Evolutionary conservation across 2,329 filamentous ascomycete genomes (phyloP).

Genomic region (Stagonosporopsis rhizophila): DNA sequence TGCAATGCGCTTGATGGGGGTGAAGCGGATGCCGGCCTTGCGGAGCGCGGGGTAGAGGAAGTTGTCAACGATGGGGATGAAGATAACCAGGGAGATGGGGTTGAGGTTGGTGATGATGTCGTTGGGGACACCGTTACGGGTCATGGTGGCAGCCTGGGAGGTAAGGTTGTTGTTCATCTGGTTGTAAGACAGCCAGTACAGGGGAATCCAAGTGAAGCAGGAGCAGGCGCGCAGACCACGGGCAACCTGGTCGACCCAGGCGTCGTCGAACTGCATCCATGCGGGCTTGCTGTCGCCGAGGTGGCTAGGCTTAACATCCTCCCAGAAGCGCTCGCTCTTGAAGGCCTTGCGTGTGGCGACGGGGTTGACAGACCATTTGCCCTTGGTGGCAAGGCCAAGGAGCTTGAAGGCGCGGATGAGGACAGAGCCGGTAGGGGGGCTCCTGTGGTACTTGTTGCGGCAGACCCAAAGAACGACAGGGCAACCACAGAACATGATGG

Average conservation of each 20-base stretch:
- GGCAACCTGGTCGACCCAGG: conserved; percentile 71
- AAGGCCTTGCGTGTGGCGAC: conserved; percentile 66
- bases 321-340: conserved; percentile 68
- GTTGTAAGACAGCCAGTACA: conserved; percentile 58
- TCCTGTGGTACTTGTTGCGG: conserved; percentile 67
- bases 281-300: conserved; percentile 64
- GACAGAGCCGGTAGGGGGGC: conserved; percentile 75
- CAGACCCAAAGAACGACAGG: conserved; percentile 67
- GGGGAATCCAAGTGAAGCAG: conserved; percentile 62
- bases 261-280: conserved; percentile 86
- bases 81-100: conserved; percentile 61
- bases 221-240: conserved; percentile 50
- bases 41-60: conserved; percentile 61
- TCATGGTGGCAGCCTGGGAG: conserved; percentile 63
- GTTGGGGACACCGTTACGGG: conserved; percentile 61
- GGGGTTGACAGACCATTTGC: conserved; percentile 68
- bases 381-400: conserved; percentile 67
- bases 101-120: conserved; percentile 64
- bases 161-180: conserved; percentile 64
- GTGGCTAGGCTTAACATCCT: conserved; percentile 71
- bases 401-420: conserved; percentile 71
- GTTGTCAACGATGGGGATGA: conserved; percentile 62
- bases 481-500: conserved; percentile 67
- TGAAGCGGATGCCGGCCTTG: conserved; percentile 57
- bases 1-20: conserved; percentile 62